These are phyloP conservation scores for Geotrichum ghanense DNA, from an alignment of 805 yeast species.

Conservation along the genomic window DNA sequence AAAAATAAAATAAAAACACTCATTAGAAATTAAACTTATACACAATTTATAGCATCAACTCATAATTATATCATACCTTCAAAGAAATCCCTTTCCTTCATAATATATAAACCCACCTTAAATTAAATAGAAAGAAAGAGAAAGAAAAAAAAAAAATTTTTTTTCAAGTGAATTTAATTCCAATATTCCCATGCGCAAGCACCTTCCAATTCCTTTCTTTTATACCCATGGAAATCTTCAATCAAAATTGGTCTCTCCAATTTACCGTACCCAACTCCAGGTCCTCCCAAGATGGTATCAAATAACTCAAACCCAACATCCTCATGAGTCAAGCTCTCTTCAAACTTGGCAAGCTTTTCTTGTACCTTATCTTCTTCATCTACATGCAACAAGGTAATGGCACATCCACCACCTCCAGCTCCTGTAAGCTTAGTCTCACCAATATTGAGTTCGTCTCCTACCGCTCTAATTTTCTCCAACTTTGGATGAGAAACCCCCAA, in stretches of 20 bases:
- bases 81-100: no score
- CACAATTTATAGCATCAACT: no score
- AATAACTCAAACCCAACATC: slow-evolving; percentile 45
- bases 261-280: slow-evolving; percentile 56
- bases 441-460: slow-evolving; percentile 49
- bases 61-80: no score
- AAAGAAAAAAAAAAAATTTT: no score
- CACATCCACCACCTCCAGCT: slow-evolving; percentile 99
- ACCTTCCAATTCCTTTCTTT: slow-evolving; percentile 27
- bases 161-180: no score
- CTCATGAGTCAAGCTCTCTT: slow-evolving; percentile 26
- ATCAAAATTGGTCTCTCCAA: slow-evolving; percentile 14
- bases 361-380: slow-evolving; percentile 24
- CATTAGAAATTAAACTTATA: no score
- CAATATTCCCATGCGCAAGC: slow-evolving; percentile 27
- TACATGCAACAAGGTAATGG: slow-evolving; percentile 63
- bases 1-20: no score
- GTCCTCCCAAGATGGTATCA: slow-evolving; percentile 77
- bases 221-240: slow-evolving; percentile 11
- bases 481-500: slow-evolving; percentile 90
- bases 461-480: slow-evolving; percentile 60
- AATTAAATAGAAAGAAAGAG: no score
- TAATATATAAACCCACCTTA: no score
- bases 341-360: slow-evolving; percentile 22
- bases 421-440: slow-evolving; percentile 95